These are phyloP conservation scores for Cladosporium austrohemisphaericum DNA, from an alignment of 2,329 filamentous ascomycete species.

Conservation along the genomic window DNA sequence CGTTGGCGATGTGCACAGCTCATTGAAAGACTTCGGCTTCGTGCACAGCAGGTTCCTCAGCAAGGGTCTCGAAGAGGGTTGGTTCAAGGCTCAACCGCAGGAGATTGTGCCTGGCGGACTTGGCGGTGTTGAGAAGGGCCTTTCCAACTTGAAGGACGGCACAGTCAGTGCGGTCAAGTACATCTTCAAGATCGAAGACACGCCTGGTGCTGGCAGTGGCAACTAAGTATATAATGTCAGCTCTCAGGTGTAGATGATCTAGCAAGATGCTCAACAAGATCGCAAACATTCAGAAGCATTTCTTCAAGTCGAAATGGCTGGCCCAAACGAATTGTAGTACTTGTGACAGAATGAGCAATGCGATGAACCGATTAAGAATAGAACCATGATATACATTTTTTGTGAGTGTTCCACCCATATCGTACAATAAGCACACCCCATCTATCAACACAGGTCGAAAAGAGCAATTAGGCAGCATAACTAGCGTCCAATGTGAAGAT, in stretches of 20 bases:
- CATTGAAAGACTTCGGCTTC: conserved; percentile 28
- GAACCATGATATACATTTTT: conserved; percentile 12
- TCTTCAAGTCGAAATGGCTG: no score
- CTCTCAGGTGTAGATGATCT: no score
- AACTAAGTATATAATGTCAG: neutral
- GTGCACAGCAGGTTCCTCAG: conserved; percentile 25
- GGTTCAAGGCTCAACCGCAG: conserved; percentile 30
- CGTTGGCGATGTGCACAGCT: conserved; percentile 30
- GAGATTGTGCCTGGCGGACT: conserved; percentile 31
- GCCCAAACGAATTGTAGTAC: neutral
- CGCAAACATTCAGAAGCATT: no score
- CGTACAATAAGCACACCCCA: conserved; percentile 1
- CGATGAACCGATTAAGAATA: neutral
- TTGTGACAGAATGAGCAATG: neutral
- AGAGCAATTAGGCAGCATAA: neutral
- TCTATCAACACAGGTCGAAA: neutral
- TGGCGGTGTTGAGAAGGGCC: conserved; percentile 26
- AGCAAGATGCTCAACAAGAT: no score
- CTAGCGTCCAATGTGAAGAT: neutral
- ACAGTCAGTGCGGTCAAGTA: conserved; percentile 33
- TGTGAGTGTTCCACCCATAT: conserved; percentile 3
- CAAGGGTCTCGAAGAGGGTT: conserved; percentile 27
- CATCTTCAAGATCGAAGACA: conserved; percentile 31
- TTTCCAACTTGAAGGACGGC: conserved; percentile 29
- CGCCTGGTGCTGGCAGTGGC: conserved; percentile 19